These are phyloP conservation scores for Clarireedia homoeocarpa DNA, from an alignment of 2,329 filamentous ascomycete genomes.

Conservation along the genomic window DNA sequence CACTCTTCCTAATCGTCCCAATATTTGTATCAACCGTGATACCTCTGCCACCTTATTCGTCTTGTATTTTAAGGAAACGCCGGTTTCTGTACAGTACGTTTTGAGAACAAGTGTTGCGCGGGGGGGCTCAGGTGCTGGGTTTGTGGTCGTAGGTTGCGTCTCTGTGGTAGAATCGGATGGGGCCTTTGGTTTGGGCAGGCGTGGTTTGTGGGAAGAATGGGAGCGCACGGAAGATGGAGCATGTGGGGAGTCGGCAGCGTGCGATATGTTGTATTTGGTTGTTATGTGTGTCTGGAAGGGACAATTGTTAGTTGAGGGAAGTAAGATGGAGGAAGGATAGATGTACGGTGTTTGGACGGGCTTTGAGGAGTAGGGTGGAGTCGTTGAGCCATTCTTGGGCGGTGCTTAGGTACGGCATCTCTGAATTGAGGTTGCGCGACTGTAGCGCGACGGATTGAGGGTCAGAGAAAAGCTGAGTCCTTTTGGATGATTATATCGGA, in stretches of 20 bases:
- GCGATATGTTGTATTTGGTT: constrained; percentile 76
- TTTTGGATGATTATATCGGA: no score
- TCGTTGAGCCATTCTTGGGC: constrained; percentile 89
- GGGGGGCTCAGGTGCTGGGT: constrained; percentile 39
- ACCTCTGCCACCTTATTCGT: constrained; percentile 91
- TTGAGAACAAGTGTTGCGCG: constrained; percentile 73
- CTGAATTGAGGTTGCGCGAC: constrained; percentile 15
- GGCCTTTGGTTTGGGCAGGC: constrained; percentile 24
- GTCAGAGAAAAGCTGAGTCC: no score
- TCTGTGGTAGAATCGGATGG: constrained; percentile 24
- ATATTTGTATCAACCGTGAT: constrained; percentile 63
- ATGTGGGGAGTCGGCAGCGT: constrained; percentile 28
- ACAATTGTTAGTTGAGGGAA: constrained; percentile 10
- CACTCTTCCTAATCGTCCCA: constrained; percentile 67
- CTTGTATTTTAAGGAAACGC: constrained; percentile 80
- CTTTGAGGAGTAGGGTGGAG: constrained; percentile 76
- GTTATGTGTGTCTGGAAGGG: constrained; percentile 70
- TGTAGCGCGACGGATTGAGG: no score
- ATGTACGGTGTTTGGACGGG: constrained; percentile 74
- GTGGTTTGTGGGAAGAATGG: constrained; percentile 13
- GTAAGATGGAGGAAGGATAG: not conserved
- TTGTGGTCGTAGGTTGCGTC: constrained; percentile 24
- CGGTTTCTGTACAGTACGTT: constrained; percentile 77
- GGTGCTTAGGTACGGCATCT: constrained; percentile 73
- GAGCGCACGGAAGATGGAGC: constrained; percentile 16